Evolutionary conservation across 805 yeast species (phyloP).

Genomic region (Barnettozyma californica): DNA sequence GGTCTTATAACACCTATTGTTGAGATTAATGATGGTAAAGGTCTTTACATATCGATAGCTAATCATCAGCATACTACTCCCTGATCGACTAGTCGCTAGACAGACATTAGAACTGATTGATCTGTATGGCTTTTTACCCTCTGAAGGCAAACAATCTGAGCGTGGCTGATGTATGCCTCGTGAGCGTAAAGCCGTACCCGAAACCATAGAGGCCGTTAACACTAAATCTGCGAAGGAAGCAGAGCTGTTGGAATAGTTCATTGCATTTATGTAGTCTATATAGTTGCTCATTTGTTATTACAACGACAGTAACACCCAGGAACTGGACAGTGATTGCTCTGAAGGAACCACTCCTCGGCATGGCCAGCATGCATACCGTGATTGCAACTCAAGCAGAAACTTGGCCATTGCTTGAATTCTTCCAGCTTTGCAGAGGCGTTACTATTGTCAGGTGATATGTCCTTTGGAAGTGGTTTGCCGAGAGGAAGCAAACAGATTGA

Average conservation of each 20-base stretch:
- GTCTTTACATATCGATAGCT: no score
- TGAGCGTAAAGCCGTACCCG: no score
- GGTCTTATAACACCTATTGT: no score
- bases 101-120: no score
- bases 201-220: no score
- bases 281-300: conserved; percentile 40
- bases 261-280: background rate
- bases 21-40: no score
- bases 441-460: conserved; percentile 8
- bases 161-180: no score
- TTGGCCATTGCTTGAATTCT: conserved; percentile 74
- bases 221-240: no score
- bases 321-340: conserved; percentile 86
- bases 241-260: background rate
- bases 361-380: conserved; percentile 95
- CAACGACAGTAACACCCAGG: conserved; percentile 89
- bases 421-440: conserved; percentile 17
- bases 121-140: no score
- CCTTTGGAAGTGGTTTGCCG: conserved; percentile 56
- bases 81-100: no score
- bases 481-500: conserved; percentile 80
- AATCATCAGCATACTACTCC: no score
- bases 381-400: conserved; percentile 84
- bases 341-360: conserved; percentile 92
- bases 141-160: no score